Evolutionary conservation across 2,329 filamentous ascomycete species (phyloP), one percentile per base, ranked within the genome.

Genomic region (Phoma sp.): DNA sequence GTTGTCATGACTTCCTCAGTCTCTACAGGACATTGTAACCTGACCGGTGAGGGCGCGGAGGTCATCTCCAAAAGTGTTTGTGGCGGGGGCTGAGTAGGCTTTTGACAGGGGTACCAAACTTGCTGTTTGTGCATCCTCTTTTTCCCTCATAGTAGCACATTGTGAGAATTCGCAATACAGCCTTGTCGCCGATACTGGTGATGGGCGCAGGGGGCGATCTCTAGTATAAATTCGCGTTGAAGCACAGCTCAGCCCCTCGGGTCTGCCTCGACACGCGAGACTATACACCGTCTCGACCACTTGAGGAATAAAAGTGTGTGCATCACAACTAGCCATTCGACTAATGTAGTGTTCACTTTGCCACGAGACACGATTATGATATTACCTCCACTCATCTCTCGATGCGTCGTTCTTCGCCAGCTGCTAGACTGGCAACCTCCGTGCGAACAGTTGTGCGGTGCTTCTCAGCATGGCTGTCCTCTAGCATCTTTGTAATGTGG

Each of bases 401-500:
- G 15, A 68, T 62, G n/a, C 63, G 60, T 51, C 61, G 42, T 32
- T 62, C 57, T 42, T 67, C 56, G 3, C 66, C 67, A 7, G 67
- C 36, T 15, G 29, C 48, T 17, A 69, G 54, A 20, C 52, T 67
- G 25, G 67, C 47, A 7, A 67, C 58, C 11, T 63, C 47, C 11
- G 66, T 67, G 18, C 57, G 56, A n/a, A 50, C 14, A 23, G 30
- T 42, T 7, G n/a, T n/a, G n/a, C 53, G 42, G 15, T 11, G 15
- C 25, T 56, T 50, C 5, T 59, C 58, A 4, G 51, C 45, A n/a
- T 53, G 47, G 18, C 62, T 61, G 23, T 67, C 58, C 7, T 61
- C 57, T 3, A 74, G 42, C 69, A 66, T 67, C 42, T 43, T 64
- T 45, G 66, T 64, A 36, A 74, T 66, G 37, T 73, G 61, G 15